Percentiles rank a stretch among this genome's conserved stretches.
These are phyloP conservation scores for Acarospora socialis DNA, from an alignment of 2,329 filamentous ascomycete species.

Conservation along the genomic window DNA sequence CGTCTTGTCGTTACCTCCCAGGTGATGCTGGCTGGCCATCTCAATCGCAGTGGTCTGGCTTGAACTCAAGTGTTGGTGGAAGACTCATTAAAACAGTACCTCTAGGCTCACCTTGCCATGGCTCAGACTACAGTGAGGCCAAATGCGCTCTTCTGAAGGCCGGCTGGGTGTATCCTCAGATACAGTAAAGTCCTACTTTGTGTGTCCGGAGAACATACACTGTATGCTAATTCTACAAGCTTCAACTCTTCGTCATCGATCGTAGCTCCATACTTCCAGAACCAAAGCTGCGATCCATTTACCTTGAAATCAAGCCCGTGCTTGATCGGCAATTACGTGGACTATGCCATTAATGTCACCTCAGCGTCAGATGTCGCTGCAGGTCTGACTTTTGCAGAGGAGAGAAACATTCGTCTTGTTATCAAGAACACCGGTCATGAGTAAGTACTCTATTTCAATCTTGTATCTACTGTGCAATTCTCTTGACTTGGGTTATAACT, in stretches of 20 bases:
- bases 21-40: slow-evolving; percentile 42
- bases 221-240: no score
- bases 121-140: slow-evolving; percentile 30
- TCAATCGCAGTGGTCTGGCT: slow-evolving; percentile 29
- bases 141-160: slow-evolving; percentile 29
- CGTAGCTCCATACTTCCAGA: slow-evolving; percentile 26
- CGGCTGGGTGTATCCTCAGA: slow-evolving; percentile 31
- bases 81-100: slow-evolving; percentile 39
- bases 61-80: slow-evolving; percentile 40
- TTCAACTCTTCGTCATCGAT: slow-evolving; percentile 24
- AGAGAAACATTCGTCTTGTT: neutral
- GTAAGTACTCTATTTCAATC: no score
- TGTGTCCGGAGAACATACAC: no score
- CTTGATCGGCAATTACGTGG: slow-evolving; percentile 17
- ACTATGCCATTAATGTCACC: neutral
- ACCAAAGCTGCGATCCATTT: slow-evolving; percentile 31
- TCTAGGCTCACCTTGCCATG: slow-evolving; percentile 39
- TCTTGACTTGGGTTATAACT: neutral
- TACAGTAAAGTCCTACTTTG: no score
- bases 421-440: slow-evolving; percentile 12
- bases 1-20: slow-evolving; percentile 39
- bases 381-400: neutral
- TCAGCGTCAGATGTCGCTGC: neutral
- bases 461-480: no score
- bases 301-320: slow-evolving; percentile 15